Base-by-base conservation (phyloP, 768 basidiomycete species). In the Fomitopsis serialis region DNA sequence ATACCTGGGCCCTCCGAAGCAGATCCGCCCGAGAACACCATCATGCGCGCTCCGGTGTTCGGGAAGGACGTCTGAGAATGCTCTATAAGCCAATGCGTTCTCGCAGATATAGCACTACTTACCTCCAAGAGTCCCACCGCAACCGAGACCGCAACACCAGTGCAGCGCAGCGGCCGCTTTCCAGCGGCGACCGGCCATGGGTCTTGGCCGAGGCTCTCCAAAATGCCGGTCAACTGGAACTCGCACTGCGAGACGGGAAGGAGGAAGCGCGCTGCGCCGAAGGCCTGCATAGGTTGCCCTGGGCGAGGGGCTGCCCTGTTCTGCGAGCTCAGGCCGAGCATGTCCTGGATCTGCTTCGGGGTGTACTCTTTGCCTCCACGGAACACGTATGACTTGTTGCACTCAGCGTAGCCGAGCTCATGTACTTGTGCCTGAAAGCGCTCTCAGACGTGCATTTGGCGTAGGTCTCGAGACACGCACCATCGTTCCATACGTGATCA, bases 361-460 rank as follows among this genome's bases (percentile, higher is more conserved):
- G 85, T 71, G 67, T 99, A 98, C 62, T 99, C 97, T 71, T 98
- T 99, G 12, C 87, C 90, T 42, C 97, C 97, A 24, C 96, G 88
- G 84, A 99, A 99, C 53, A 98, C 97, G 69, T 97, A 98, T 3
- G 95, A 97, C 70, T 98, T 98, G 73, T 83, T 91, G 73, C 95
- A 98, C 67, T 96, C 91, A 2, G 85, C 80, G 63, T 98, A 98
- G 29, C 95, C 94, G 34, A 98, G 88, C 73, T 99, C 97, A 69
- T 99, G 97, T 1, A 99, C 92, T 87, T 96, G 94, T 7, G 96
- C 81, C 96, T 98, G 59, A 22, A 7, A 6, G 53, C n/a, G 48
- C 51, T 25, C 46, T 36, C 40, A 34, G 23, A 12, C 37, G 19
- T 42, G 19, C 32, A 23, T 40, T 45, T 11, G 13, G 19, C 29